These are phyloP conservation scores for Fusarium penzigii DNA, from an alignment of 2,329 filamentous ascomycete species.

Conservation along the genomic window DNA sequence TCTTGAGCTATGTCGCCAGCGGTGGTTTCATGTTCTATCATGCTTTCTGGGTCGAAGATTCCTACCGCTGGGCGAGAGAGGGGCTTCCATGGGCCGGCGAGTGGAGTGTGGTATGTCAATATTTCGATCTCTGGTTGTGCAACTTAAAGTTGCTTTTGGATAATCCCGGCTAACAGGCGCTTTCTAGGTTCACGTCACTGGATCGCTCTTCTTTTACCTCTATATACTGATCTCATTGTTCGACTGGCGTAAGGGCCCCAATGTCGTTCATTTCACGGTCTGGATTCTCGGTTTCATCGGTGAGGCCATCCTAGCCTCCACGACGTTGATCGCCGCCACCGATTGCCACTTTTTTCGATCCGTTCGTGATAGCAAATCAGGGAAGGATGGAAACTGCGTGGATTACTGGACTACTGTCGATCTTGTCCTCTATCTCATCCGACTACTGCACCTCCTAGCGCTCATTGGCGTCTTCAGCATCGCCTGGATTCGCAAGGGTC, in stretches of 20 bases:
- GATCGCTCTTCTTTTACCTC: constrained; percentile 83
- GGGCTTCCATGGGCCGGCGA: constrained; percentile 75
- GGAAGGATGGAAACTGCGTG: constrained; percentile 33
- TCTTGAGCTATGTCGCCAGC: constrained; percentile 76
- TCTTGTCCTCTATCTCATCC: constrained; percentile 65
- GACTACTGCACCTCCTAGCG: constrained; percentile 65
- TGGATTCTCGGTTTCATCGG: constrained; percentile 75
- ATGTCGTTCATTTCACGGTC: constrained; percentile 73
- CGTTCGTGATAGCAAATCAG: constrained; percentile 28
- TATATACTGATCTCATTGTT: constrained; percentile 84
- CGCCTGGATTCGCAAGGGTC: constrained; percentile 43
- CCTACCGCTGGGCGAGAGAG: constrained; percentile 39
- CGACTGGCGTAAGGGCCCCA: constrained; percentile 81
- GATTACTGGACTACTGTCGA: constrained; percentile 54
- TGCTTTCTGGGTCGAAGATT: constrained; percentile 55
- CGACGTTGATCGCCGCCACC: constrained; percentile 69
- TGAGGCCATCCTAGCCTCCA: constrained; percentile 71
- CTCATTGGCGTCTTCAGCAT: constrained; percentile 53
- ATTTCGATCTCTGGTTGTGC: constrained; percentile 5
- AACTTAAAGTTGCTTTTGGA: constrained; percentile 9
- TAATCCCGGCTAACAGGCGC: constrained; percentile 18
- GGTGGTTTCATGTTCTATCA: constrained; percentile 73
- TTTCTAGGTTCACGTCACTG: constrained; percentile 77
- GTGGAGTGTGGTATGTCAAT: constrained; percentile 66
- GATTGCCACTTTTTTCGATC: constrained; percentile 61